phyloP scores from a whole-genome alignment of 106 monocot species.

The Acorus calamus region DNA sequence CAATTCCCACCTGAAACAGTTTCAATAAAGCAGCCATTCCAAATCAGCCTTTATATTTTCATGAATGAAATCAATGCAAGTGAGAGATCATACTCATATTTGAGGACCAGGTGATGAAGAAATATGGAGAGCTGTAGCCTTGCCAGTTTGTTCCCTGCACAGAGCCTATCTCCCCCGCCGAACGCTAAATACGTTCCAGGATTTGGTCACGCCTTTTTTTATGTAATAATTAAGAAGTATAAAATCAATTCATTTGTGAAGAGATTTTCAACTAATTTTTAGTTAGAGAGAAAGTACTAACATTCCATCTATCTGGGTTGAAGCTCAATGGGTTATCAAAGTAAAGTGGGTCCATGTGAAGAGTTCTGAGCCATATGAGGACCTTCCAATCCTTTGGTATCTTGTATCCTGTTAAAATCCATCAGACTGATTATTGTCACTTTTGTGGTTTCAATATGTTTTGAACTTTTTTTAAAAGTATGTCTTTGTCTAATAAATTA shows the following conservation, averaged over 20 bases:
- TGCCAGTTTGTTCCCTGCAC: slow-evolving; percentile 29
- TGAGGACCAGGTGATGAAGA: slow-evolving; percentile 25
- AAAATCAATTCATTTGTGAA: not conserved
- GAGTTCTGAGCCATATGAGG: slow-evolving; percentile 24
- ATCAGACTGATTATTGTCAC: too few relatives aligned
- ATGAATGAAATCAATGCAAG: not conserved
- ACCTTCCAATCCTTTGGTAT: slow-evolving; percentile 33
- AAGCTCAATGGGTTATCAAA: slow-evolving; percentile 26
- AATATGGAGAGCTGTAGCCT: slow-evolving; percentile 25
- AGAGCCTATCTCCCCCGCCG: slow-evolving; percentile 20
- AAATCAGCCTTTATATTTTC: not conserved
- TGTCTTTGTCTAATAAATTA: too few relatives aligned
- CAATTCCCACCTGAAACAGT: slow-evolving; percentile 25
- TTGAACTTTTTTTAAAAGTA: too few relatives aligned
- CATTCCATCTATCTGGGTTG: slow-evolving; percentile 36
- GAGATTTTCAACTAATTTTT: not conserved
- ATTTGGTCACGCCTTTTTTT: slow-evolving; percentile 5
- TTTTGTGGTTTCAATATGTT: too few relatives aligned
- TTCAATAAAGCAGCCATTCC: not conserved
- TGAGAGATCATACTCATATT: slow-evolving; percentile 20
- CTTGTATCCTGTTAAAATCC: slow-evolving; percentile 11
- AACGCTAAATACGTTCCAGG: slow-evolving; percentile 20
- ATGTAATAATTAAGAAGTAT: not conserved
- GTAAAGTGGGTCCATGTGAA: slow-evolving; percentile 25
- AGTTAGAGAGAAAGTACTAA: slow-evolving; percentile 7